Evolutionary conservation across 2,329 filamentous ascomycete genomes (phyloP).

Genomic region (Monilinia polystroma): DNA sequence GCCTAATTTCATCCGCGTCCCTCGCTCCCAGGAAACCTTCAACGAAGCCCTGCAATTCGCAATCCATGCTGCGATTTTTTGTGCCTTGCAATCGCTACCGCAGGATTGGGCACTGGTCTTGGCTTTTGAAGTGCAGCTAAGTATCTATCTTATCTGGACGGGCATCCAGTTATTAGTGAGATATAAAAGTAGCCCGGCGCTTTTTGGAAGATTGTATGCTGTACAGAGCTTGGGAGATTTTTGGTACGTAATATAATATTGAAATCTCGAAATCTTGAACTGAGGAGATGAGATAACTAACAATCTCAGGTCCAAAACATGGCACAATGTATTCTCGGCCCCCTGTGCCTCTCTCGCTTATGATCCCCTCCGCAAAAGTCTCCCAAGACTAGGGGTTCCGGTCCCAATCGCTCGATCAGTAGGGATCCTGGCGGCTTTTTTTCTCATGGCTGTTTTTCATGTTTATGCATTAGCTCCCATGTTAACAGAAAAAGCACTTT

Average conservation of each 20-base stretch:
- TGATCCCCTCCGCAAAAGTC: constrained; percentile 39
- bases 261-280: background rate
- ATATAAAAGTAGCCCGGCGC: constrained; percentile 42
- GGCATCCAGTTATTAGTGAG: constrained; percentile 42
- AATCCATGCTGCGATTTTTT: constrained; percentile 41
- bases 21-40: constrained; percentile 39
- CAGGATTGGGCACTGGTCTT: constrained; percentile 41
- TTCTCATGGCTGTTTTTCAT: constrained; percentile 45
- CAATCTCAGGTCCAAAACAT: constrained; percentile 41
- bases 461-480: constrained; percentile 43
- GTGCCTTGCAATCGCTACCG: constrained; percentile 41
- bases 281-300: background rate
- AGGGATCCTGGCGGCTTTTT: constrained; percentile 43
- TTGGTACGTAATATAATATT: constrained; percentile 38
- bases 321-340: constrained; percentile 46
- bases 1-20: constrained; percentile 43
- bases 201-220: constrained; percentile 45
- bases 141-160: constrained; percentile 46
- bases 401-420: constrained; percentile 39
- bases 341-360: constrained; percentile 45
- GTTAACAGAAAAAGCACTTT: constrained; percentile 37
- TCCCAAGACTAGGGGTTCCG: constrained; percentile 40
- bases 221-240: constrained; percentile 42
- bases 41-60: constrained; percentile 42
- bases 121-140: constrained; percentile 43